Base-by-base conservation (phyloP, 2,329 filamentous ascomycete genomes). In the Epichloe scottii region DNA sequence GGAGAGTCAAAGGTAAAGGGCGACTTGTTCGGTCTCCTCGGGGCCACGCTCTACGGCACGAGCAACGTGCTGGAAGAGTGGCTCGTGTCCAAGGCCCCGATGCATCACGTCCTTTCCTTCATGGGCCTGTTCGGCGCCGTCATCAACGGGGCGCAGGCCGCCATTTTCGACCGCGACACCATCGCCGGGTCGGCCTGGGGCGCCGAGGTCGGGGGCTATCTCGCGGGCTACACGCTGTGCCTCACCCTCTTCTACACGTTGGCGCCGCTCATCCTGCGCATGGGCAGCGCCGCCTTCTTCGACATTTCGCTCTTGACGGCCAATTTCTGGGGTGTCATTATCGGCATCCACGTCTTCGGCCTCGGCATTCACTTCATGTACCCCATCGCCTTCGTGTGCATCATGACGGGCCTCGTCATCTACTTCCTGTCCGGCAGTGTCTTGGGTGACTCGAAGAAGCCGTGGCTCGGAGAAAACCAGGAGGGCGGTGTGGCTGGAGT, bases 301-400 rank as follows among this genome's bases (percentile, higher is more conserved):
- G 95, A 98, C 68, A 95, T 97, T 62, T 91, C 86, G 7, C 74
- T 98, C 57, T 75, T 98, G 54, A 97, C 93, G 2, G 88, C 84
- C 60, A 96, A 95, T 70, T 97, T 97, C 72, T 98, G 93, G 93
- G 90, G 89, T 57, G 85, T 95, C 55, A 85, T 94, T 58, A 91
- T 98, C 59, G 93, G 93, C 47, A 81, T 94, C 58, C 78, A 84
- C 64, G 87, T 97, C 46, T 95, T 98, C 62, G 81, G 84, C 43
- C 79, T 86, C 59, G 69, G 69, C 40, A 81, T 98, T 52, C 87
- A 95, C 70, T 95, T 81, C 75, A 77, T 96, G 70, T 98, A 98
- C 69, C 91, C 93, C 5, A 87, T 96, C 63, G 91, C 93, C 12
- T 98, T 98, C 66, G 87, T 95, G 10, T 75, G 90, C 58, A 97